Evolutionary conservation across 345 rosid genomes (phyloP), one percentile per base, ranked within the genome.

Genomic region (Mercurialis annua): DNA sequence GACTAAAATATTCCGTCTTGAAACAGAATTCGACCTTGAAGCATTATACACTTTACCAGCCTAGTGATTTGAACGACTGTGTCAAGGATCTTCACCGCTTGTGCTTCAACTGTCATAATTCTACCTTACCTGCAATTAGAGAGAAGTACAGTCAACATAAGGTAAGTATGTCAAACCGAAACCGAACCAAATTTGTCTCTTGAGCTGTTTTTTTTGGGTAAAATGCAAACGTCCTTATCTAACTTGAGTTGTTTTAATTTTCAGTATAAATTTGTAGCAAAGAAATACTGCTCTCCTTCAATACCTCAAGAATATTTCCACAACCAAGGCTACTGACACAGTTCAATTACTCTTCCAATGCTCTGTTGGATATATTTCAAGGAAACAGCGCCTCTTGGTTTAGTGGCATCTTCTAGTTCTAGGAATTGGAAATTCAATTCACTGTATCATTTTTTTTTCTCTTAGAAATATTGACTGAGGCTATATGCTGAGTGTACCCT

Each of bases 121-220:
- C 85, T 18, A 83, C 81, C 26, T 73, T 87, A 62, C 90, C 90
- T 12, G 92, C 98, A 53, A 66, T 93, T 57, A 83, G 92, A 66
- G 96, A 90, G 77, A 93, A 93, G 73, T 90, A 90, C 76, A 86
- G 89, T 75, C 96, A 85, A 60, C 95, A 93, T 57, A 93, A 89
- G 83, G 98, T 92, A 80, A 81, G 53, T 47, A 68, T 31, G 29
- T 11, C 24, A 2, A 11, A 1, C 7, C 26, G 9, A 5, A 6
- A n/a, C 10, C 0, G 62, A 12, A 15, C 36, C 16, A 59, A 59
- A 27, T 20, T 18, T 59, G 44, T 9, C 4, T 36, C 9, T 14
- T 44, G 38, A 47, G 14, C 24, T 20, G n/a, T 6, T n/a, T n/a
- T n/a, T n/a, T n/a, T n/a, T n/a, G n/a, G 15, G 38, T 26, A 27